phyloP scores from a whole-genome alignment of 2,329 filamentous ascomycete species.

The Tolypocladium paradoxum region DNA sequence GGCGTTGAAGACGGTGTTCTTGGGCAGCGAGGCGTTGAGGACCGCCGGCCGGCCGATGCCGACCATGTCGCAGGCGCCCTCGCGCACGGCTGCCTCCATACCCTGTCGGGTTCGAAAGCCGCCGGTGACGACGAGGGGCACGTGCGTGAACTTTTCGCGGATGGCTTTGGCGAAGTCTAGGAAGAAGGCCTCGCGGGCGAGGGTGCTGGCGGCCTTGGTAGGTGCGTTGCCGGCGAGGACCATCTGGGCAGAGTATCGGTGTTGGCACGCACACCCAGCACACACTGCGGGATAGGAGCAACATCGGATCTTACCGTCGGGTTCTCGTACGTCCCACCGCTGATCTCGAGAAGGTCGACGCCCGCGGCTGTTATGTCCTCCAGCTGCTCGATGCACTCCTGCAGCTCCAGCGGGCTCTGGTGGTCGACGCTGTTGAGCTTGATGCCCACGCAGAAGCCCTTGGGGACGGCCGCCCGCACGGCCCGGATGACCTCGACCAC shows the following conservation, averaged over 20 bases:
- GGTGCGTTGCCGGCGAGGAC: background rate
- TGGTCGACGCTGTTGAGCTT: conserved; percentile 50
- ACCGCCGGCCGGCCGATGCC: conserved; percentile 28
- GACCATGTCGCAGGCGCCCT: conserved; percentile 29
- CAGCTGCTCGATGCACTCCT: conserved; percentile 49
- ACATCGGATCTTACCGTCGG: conserved; percentile 24
- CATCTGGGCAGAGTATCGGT: background rate
- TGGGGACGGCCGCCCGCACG: conserved; percentile 24
- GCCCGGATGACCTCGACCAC: conserved; percentile 38
- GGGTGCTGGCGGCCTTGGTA: conserved; percentile 20
- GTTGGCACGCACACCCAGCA: background rate
- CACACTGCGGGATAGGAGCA: background rate
- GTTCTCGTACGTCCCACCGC: conserved; percentile 50
- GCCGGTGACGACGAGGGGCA: conserved; percentile 48
- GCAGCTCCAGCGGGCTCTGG: conserved; percentile 30
- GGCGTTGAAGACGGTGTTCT: conserved; percentile 22
- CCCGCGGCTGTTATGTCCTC: conserved; percentile 33
- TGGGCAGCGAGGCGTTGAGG: conserved; percentile 25
- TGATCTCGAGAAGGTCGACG: conserved; percentile 59
- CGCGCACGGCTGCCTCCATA: conserved; percentile 27
- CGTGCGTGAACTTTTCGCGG: conserved; percentile 29
- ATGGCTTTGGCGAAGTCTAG: conserved; percentile 50
- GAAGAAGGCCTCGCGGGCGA: conserved; percentile 56
- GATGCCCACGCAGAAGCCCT: conserved; percentile 37
- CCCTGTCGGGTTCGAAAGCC: conserved; percentile 43